phyloP scores from a whole-genome alignment of 805 yeast genomes.

The Jamesozyma lodderae region DNA sequence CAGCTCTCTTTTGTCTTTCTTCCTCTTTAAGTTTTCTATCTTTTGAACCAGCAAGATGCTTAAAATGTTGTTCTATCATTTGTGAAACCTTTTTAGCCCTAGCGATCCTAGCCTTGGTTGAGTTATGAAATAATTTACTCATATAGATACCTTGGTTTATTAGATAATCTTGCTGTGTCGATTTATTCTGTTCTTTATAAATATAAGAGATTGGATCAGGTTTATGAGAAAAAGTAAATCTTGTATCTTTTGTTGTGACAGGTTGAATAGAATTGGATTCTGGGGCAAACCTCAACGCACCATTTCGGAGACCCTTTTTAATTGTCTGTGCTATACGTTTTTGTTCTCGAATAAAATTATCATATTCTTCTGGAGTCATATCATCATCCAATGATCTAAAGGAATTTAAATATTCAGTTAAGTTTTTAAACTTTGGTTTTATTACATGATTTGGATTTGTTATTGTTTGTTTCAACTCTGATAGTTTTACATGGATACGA shows the following conservation, averaged over 20 bases:
- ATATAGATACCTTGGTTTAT: conserved; percentile 66
- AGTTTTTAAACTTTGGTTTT: conserved; percentile 34
- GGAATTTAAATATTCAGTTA: conserved; percentile 43
- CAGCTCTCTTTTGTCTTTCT: conserved; percentile 55
- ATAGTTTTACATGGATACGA: conserved; percentile 28
- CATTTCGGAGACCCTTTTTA: conserved; percentile 38
- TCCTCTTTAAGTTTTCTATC: conserved; percentile 70
- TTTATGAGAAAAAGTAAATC: conserved; percentile 30
- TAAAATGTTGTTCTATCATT: conserved; percentile 81
- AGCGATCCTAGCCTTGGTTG: conserved; percentile 54
- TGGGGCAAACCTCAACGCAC: conserved; percentile 38
- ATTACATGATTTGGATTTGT: conserved; percentile 54
- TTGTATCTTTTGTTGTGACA: conserved; percentile 36
- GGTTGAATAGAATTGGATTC: conserved; percentile 33
- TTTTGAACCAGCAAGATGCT: conserved; percentile 77
- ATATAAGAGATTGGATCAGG: conserved; percentile 40
- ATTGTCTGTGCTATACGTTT: conserved; percentile 35
- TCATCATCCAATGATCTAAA: conserved; percentile 57
- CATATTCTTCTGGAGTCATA: conserved; percentile 50
- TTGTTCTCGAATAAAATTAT: conserved; percentile 48
- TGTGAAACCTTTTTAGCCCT: conserved; percentile 63
- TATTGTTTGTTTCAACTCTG: conserved; percentile 39
- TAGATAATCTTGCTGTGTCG: conserved; percentile 64
- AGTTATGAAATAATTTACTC: conserved; percentile 60
- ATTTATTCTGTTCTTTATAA: conserved; percentile 30